These are phyloP conservation scores for Chiua virens DNA, from an alignment of 768 basidiomycete genomes.

Conservation along the genomic window DNA sequence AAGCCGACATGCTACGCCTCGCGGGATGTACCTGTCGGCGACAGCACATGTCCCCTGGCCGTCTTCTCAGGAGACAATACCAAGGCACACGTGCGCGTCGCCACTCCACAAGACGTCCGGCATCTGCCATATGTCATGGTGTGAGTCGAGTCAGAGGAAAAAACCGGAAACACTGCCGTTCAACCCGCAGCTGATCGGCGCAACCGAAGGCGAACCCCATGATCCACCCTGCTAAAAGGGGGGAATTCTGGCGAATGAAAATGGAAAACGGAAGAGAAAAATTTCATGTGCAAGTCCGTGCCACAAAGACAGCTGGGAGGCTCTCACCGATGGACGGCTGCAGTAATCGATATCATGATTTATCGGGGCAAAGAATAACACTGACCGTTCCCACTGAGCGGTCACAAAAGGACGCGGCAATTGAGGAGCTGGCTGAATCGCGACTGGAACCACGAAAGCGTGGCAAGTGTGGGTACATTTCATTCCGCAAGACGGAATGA, in stretches of 20 bases:
- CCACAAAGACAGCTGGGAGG: neutral
- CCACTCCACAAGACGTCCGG: neutral
- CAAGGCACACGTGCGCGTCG: neutral
- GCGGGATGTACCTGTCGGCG: neutral
- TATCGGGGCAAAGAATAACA: neutral
- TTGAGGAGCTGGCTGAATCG: too few species aligned
- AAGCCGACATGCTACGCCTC: constrained; percentile 4
- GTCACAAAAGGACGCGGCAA: too few species aligned
- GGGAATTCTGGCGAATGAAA: too few species aligned
- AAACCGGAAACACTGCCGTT: neutral
- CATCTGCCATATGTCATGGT: neutral
- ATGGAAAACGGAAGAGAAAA: too few species aligned
- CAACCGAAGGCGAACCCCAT: neutral
- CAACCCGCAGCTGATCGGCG: neutral
- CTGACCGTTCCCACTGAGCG: constrained; percentile 2
- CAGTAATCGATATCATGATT: neutral
- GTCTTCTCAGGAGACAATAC: constrained; percentile 2
- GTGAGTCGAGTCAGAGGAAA: neutral
- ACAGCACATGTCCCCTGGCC: neutral
- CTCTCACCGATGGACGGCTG: constrained; percentile 3
- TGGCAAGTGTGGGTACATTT: constrained; percentile 2
- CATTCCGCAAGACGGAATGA: neutral
- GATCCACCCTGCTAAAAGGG: too few species aligned
- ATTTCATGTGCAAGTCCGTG: neutral
- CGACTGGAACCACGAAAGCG: neutral